These are phyloP conservation scores for Grifola frondosa DNA, from an alignment of 1,284 basidiomycete genomes.

Conservation along the genomic window DNA sequence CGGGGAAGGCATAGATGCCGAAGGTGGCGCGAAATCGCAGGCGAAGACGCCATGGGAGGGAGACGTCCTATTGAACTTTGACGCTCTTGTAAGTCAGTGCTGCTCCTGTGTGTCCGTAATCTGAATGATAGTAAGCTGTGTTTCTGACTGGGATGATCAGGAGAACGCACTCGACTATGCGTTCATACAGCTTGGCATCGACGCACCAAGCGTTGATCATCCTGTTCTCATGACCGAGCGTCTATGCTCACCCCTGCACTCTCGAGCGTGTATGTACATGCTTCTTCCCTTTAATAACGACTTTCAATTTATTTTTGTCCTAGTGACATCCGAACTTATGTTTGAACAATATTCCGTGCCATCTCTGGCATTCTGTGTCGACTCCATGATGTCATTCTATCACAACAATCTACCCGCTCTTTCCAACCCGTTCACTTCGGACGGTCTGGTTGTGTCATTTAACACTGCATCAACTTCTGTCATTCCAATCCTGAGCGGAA, in stretches of 20 bases:
- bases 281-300: slow-evolving; percentile 1
- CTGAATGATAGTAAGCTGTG: background rate
- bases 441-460: slow-evolving; percentile 84
- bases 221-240: slow-evolving; percentile 95
- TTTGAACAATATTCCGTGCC: slow-evolving; percentile 95
- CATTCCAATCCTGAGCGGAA: slow-evolving; percentile 81
- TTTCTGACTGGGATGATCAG: slow-evolving; percentile 41
- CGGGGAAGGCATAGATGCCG: slow-evolving; percentile 81
- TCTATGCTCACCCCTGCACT: slow-evolving; percentile 87
- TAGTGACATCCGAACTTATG: slow-evolving; percentile 93
- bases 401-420: slow-evolving; percentile 55
- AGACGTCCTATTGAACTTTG: slow-evolving; percentile 86
- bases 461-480: slow-evolving; percentile 86
- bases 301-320: slow-evolving; percentile 5
- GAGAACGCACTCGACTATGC: slow-evolving; percentile 94
- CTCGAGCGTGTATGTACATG: slow-evolving; percentile 68
- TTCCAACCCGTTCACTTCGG: slow-evolving; percentile 45
- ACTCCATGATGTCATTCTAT: slow-evolving; percentile 92
- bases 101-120: background rate
- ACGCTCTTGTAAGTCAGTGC: slow-evolving; percentile 87
- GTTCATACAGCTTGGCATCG: slow-evolving; percentile 85
- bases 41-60: slow-evolving; percentile 86
- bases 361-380: slow-evolving; percentile 85
- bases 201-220: slow-evolving; percentile 78
- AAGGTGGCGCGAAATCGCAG: slow-evolving; percentile 79